Evolutionary conservation across 768 basidiomycete species (phyloP).

Genomic region (Mrakia gelida): DNA sequence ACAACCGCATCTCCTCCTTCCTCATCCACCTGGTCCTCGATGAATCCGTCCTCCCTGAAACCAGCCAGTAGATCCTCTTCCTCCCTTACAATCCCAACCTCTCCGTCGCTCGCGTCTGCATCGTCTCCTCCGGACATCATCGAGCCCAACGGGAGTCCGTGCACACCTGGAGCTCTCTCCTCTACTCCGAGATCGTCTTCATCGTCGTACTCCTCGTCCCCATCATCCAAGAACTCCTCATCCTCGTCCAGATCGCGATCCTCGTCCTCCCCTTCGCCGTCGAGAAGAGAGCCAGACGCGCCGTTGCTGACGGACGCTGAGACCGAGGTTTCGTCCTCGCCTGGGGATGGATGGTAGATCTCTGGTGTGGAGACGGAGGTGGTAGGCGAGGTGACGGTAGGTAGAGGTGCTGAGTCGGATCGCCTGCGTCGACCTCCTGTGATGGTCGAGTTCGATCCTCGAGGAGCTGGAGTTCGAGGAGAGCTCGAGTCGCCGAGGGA

Average conservation of each 20-base stretch:
- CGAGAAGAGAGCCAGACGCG: constrained; percentile 10
- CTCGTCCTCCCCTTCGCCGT: constrained; percentile 19
- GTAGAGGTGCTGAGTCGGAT: constrained; percentile 27
- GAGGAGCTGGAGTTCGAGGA: background rate
- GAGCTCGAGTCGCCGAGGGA: background rate
- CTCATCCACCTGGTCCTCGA: background rate
- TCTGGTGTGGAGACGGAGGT: constrained; percentile 5
- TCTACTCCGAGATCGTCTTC: constrained; percentile 13
- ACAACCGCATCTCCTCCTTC: background rate
- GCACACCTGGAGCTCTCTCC: background rate
- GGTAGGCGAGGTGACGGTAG: background rate
- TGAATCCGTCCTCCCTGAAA: constrained; percentile 15
- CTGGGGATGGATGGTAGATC: background rate
- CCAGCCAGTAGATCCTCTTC: constrained; percentile 28
- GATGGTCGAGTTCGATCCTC: background rate
- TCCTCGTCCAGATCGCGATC: constrained; percentile 23
- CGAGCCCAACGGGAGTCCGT: background rate
- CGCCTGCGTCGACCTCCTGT: background rate
- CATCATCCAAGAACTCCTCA: constrained; percentile 23
- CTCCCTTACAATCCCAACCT: constrained; percentile 25
- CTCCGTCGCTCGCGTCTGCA: constrained; percentile 25
- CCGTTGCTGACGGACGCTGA: background rate
- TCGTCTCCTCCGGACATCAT: background rate
- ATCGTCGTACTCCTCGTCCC: constrained; percentile 20
- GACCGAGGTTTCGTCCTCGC: background rate